These are phyloP conservation scores for Lasiodiplodia gonubiensis DNA, from an alignment of 2,329 filamentous ascomycete genomes.

Conservation along the genomic window DNA sequence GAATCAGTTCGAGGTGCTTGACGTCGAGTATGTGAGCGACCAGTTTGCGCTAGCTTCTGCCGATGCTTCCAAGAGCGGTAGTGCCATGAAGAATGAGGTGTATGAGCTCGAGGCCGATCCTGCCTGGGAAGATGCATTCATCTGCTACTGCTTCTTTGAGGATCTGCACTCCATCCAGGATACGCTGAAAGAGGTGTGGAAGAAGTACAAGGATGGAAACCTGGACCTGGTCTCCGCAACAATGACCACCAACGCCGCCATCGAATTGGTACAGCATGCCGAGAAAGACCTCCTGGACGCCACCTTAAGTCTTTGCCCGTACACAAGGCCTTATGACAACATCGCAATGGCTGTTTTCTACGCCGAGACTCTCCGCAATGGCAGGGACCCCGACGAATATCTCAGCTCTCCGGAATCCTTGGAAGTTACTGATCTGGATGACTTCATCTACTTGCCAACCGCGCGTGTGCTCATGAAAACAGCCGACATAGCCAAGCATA, in stretches of 20 bases:
- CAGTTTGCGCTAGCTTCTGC: not conserved
- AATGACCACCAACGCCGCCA: not conserved
- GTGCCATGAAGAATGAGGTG: not conserved
- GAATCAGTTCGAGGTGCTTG: not conserved
- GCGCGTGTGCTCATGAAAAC: not conserved
- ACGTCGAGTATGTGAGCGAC: not conserved
- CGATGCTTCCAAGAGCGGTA: not conserved
- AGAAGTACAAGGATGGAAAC: not conserved
- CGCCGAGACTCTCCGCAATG: constrained; percentile 2
- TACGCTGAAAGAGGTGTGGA: constrained; percentile 2
- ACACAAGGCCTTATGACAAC: not conserved
- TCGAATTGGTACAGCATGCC: not conserved
- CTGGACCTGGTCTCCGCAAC: constrained; percentile 6
- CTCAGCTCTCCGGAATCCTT: not conserved
- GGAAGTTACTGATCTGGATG: constrained; percentile 3
- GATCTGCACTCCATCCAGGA: constrained; percentile 5
- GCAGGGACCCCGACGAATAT: constrained; percentile 2
- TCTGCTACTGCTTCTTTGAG: constrained; percentile 8
- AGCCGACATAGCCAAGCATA: not conserved
- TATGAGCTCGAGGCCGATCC: constrained; percentile 1
- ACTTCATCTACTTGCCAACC: constrained; percentile 2
- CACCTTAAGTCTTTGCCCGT: not conserved
- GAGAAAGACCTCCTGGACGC: constrained; percentile 1
- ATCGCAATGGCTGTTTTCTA: constrained; percentile 7
- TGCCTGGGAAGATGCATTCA: constrained; percentile 3